Evolutionary conservation across 768 basidiomycete genomes (phyloP), one percentile per base, ranked within the genome.

Genomic region (Boletus insuetus): DNA sequence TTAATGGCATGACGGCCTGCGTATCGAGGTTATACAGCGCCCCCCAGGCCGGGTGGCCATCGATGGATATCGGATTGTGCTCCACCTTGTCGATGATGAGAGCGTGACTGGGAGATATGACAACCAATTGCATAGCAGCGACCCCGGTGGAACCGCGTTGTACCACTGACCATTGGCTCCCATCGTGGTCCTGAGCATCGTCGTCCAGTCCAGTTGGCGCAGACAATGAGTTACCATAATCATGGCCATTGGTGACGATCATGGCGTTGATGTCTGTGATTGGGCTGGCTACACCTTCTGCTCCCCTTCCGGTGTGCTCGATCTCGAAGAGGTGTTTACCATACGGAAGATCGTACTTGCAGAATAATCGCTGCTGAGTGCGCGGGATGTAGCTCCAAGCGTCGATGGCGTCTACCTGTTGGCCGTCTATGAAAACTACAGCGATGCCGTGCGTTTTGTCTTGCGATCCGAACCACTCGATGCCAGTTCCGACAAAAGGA

Each of bases 51-150:
- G 90, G 89, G 64, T 90, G 90, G 0, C 86, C 85, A 58, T 80
- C 70, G 65, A 91, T 75, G 1, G 82, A 80, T 47, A 91, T 72
- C 32, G 89, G 90, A 64, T 93, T 92, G 69, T 91, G 89, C 66
- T 91, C 89, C 24, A 91, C 89, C 70, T 92, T 92, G 79, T 93
- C 90, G 38, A 93, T 67, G 46, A 93, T 77, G 58, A 91, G 69
- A 16, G 82, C 89, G 60, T 89, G 87, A 10, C 80, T 82, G 16
- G 80, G 64, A 5, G 89, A 91, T 58, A 91, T 76, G 54, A 91
- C 71, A 7, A 76, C 75, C 54, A 91, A 66, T 66, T 91, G 89
- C 89, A 91, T 91, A 3, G 89, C 90, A 54, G 82, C 75, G 13
- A 91, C 86, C 16, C 90, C 90, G 14, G 87, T 90, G 17, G 81